phyloP scores from a whole-genome alignment of 768 basidiomycete species.

The Boletales sp. region DNA sequence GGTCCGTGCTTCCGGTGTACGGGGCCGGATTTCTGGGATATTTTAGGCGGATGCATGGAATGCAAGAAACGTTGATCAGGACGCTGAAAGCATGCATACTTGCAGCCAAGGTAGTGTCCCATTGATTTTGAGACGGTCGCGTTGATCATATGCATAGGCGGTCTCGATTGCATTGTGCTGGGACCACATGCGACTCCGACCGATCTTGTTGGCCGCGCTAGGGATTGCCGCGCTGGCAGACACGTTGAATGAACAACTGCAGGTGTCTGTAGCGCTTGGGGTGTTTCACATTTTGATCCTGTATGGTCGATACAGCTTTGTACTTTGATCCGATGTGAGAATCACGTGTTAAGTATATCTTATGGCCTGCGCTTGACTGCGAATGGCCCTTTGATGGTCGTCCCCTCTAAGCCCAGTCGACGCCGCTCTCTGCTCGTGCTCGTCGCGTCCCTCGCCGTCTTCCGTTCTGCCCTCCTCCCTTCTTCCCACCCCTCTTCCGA shows the following conservation, averaged over 20 bases:
- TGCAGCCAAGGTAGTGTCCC: constrained; percentile 31
- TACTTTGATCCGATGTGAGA: neutral
- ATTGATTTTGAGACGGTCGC: neutral
- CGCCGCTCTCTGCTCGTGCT: constrained; percentile 37
- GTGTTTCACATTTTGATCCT: constrained; percentile 37
- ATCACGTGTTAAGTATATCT: constrained; percentile 8
- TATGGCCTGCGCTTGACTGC: constrained; percentile 14
- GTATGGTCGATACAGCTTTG: neutral
- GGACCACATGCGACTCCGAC: constrained; percentile 23
- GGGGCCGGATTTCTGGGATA: neutral
- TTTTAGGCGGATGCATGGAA: constrained; percentile 6
- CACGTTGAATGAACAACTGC: constrained; percentile 41
- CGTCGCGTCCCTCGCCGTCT: constrained; percentile 44
- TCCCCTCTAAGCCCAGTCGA: constrained; percentile 3
- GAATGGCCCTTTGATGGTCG: neutral
- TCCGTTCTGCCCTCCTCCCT: constrained; percentile 41
- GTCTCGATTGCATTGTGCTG: constrained; percentile 22
- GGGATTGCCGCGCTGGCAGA: constrained; percentile 41
- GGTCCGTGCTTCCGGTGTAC: neutral
- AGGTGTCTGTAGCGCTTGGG: constrained; percentile 36
- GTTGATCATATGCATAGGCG: constrained; percentile 12
- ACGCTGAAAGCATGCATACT: constrained; percentile 35
- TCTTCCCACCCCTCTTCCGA: constrained; percentile 34
- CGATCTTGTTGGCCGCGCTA: constrained; percentile 25
- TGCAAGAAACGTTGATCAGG: constrained; percentile 22